These are phyloP conservation scores for Fagus sylvatica DNA, from an alignment of 306 rosid species.

Conservation along the genomic window DNA sequence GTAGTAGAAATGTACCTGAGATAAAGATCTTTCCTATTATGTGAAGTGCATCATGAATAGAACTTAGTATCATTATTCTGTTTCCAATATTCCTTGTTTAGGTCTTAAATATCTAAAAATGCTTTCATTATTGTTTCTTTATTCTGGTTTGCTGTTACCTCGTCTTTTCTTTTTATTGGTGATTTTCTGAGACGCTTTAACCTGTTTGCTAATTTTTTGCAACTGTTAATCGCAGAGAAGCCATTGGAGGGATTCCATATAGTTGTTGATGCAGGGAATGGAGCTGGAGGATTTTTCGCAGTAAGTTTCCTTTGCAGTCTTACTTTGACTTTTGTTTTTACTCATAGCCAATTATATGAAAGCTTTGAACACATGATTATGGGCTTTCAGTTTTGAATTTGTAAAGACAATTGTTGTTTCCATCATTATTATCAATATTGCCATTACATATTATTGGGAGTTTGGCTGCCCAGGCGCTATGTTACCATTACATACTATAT, in stretches of 20 bases:
- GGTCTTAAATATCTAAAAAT: neutral
- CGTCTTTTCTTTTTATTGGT: slow-evolving; percentile 7
- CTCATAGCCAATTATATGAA: neutral
- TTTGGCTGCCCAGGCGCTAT: neutral
- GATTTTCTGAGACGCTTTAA: slow-evolving; percentile 10
- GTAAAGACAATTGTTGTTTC: neutral
- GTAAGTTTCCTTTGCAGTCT: slow-evolving; percentile 42
- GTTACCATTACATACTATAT: neutral
- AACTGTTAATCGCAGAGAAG: slow-evolving; percentile 54
- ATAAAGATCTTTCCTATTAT: slow-evolving; percentile 8
- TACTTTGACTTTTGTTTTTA: neutral
- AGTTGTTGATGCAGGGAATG: slow-evolving; percentile 96
- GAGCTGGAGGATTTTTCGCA: slow-evolving; percentile 93
- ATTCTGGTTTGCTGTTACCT: slow-evolving; percentile 1
- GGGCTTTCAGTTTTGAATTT: neutral
- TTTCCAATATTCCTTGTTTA: neutral
- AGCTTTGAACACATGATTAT: neutral
- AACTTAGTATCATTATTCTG: neutral
- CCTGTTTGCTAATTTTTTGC: slow-evolving; percentile 23
- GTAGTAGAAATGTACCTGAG: slow-evolving; percentile 20
- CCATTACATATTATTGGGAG: neutral
- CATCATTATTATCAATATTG: neutral
- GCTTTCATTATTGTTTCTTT: neutral
- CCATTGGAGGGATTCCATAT: slow-evolving; percentile 95
- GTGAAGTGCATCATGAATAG: slow-evolving; percentile 16